phyloP scores from a whole-genome alignment of 179 eudicot genomes.

The Vitellaria paradoxa region DNA sequence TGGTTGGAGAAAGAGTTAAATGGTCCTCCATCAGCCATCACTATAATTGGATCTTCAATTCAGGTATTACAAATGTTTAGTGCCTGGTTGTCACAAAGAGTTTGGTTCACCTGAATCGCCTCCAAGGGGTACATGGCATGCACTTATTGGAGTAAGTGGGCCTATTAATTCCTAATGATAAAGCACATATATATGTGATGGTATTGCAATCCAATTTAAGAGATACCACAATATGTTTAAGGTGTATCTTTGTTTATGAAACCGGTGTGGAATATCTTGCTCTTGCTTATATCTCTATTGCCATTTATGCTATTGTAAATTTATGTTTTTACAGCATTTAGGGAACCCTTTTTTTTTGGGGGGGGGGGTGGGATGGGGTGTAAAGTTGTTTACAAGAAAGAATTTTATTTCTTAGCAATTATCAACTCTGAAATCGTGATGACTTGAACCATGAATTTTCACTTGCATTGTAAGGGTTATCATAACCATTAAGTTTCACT shows the following conservation, averaged over 20 bases:
- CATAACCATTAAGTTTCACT: too few species aligned
- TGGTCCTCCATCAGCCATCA: conserved; percentile 51
- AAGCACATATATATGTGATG: too few species aligned
- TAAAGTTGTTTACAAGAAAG: too few species aligned
- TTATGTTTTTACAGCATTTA: background rate
- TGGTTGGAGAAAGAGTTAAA: conserved; percentile 68
- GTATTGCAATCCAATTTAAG: too few species aligned
- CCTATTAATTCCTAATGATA: background rate
- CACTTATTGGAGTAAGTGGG: background rate
- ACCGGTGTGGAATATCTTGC: background rate
- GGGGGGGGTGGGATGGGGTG: too few species aligned
- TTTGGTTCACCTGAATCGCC: background rate
- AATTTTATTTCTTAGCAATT: too few species aligned
- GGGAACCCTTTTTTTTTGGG: background rate
- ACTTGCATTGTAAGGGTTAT: too few species aligned
- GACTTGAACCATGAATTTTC: too few species aligned
- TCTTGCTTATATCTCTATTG: background rate
- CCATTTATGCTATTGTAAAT: background rate
- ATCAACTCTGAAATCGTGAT: too few species aligned
- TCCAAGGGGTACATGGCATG: conserved; percentile 6
- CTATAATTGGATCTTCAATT: conserved; percentile 68
- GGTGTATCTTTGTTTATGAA: background rate
- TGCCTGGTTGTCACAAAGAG: background rate
- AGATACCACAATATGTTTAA: background rate
- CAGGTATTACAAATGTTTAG: conserved; percentile 40